Percentiles rank a stretch among this genome's conserved stretches.
Evolutionary conservation across 2,329 filamentous ascomycete species (phyloP).

Genomic region (Aspergillus puulaauensis): DNA sequence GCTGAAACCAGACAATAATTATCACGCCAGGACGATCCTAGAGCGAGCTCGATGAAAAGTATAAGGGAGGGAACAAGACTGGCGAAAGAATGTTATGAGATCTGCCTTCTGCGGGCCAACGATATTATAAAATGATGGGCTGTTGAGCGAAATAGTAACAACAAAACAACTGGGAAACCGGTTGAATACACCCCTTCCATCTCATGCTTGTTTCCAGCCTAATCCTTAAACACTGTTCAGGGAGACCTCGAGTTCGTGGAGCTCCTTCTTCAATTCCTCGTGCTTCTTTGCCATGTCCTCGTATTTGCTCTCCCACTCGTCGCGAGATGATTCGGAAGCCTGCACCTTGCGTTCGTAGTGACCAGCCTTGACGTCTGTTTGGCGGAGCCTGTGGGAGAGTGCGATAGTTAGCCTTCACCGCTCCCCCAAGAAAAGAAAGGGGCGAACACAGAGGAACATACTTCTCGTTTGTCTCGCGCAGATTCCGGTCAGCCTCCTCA

Average conservation of each 20-base stretch:
- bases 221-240: slow-evolving; percentile 82
- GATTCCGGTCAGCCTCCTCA: slow-evolving; percentile 91
- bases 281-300: slow-evolving; percentile 97
- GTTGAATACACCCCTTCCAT: slow-evolving; percentile 29
- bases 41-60: slow-evolving; percentile 12
- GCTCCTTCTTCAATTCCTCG: slow-evolving; percentile 77
- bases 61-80: slow-evolving; percentile 17
- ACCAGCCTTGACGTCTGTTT: slow-evolving; percentile 98
- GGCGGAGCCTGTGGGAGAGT: slow-evolving; percentile 70
- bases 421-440: neutral
- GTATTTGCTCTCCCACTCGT: slow-evolving; percentile 96
- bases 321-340: slow-evolving; percentile 85
- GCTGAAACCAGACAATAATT: slow-evolving; percentile 14
- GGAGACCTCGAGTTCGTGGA: slow-evolving; percentile 85
- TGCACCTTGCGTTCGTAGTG: slow-evolving; percentile 99
- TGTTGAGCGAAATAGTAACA: slow-evolving; percentile 27
- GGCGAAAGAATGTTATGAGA: slow-evolving; percentile 18
- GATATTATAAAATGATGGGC: slow-evolving; percentile 24
- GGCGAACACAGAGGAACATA: slow-evolving; percentile 52
- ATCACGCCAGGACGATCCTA: slow-evolving; percentile 14
- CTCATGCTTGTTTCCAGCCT: slow-evolving; percentile 32
- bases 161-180: slow-evolving; percentile 25
- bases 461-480: slow-evolving; percentile 98
- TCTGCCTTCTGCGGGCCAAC: slow-evolving; percentile 17
- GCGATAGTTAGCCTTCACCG: slow-evolving; percentile 16